Percentiles rank a stretch among this genome's conserved stretches.
phyloP scores from a whole-genome alignment of 139 green algal genomes.

The Nannochloris sp. region DNA sequence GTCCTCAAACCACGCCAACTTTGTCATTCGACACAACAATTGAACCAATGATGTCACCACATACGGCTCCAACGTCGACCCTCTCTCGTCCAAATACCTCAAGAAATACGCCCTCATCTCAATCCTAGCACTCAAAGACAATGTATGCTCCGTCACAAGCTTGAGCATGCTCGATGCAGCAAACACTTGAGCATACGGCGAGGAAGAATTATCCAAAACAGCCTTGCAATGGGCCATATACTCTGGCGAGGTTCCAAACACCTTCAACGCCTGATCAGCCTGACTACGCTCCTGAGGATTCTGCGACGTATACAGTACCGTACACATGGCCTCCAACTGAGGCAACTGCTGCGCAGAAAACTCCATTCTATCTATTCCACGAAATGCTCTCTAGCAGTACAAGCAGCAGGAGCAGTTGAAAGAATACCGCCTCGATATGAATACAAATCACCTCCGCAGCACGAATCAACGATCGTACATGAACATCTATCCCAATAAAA shows the following conservation, averaged over 20 bases:
- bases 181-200: slow-evolving; percentile 89
- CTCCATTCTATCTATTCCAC: background rate
- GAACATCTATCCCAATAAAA: no score
- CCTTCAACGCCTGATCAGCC: slow-evolving; percentile 70
- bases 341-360: slow-evolving; percentile 54
- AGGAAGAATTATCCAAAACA: slow-evolving; percentile 81
- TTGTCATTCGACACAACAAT: slow-evolving; percentile 87
- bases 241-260: slow-evolving; percentile 79
- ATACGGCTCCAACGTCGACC: slow-evolving; percentile 62
- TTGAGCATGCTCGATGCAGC: slow-evolving; percentile 81
- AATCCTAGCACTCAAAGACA: slow-evolving; percentile 45
- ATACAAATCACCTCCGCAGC: no score
- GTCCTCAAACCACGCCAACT: slow-evolving; percentile 93
- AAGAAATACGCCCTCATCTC: slow-evolving; percentile 87
- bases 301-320: slow-evolving; percentile 79
- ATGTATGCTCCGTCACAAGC: slow-evolving; percentile 79
- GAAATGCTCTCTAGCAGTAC: no score
- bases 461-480: no score
- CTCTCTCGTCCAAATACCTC: slow-evolving; percentile 71
- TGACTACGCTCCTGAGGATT: slow-evolving; percentile 66
- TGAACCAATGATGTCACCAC: slow-evolving; percentile 68
- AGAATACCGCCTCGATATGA: no score
- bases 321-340: slow-evolving; percentile 81
- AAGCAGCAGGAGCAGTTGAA: no score
- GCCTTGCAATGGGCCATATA: slow-evolving; percentile 85